Evolutionary conservation across 2,329 filamentous ascomycete genomes (phyloP).

Genomic region (Lasiodiplodia sp.): DNA sequence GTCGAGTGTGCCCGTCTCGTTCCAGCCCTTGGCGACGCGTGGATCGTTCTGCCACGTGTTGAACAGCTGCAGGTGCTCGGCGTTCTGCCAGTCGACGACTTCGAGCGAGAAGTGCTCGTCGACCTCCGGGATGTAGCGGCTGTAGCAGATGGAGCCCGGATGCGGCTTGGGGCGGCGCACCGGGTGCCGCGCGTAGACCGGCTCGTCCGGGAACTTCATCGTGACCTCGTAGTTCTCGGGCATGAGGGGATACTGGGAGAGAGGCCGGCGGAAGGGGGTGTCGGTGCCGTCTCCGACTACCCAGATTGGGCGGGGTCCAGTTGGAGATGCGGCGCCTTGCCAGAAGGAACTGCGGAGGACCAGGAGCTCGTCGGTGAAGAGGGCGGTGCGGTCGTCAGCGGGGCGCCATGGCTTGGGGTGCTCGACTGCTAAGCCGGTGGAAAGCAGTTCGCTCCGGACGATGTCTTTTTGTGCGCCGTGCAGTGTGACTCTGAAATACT

Average conservation of each 20-base stretch:
- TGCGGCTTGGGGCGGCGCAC: constrained; percentile 74
- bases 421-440: constrained; percentile 41
- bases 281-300: constrained; percentile 29
- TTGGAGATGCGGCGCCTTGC: constrained; percentile 54
- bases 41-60: constrained; percentile 85
- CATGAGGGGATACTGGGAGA: constrained; percentile 43
- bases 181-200: constrained; percentile 71
- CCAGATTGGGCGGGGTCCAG: constrained; percentile 53
- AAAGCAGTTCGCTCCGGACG: constrained; percentile 48
- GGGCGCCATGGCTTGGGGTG: constrained; percentile 47
- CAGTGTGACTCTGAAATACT: constrained; percentile 54
- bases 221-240: constrained; percentile 50
- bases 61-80: constrained; percentile 73
- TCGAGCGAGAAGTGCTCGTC: constrained; percentile 79
- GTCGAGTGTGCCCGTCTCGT: constrained; percentile 77
- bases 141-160: constrained; percentile 76
- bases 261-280: constrained; percentile 22
- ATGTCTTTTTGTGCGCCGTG: constrained; percentile 49
- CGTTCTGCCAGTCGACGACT: constrained; percentile 70
- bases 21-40: constrained; percentile 80
- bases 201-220: constrained; percentile 55
- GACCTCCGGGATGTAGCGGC: constrained; percentile 78
- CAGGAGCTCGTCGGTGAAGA: constrained; percentile 51
- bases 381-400: constrained; percentile 43
- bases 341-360: constrained; percentile 58